Evolutionary conservation across 2,329 filamentous ascomycete species (phyloP).

Genomic region (Neofusicoccum sp.): DNA sequence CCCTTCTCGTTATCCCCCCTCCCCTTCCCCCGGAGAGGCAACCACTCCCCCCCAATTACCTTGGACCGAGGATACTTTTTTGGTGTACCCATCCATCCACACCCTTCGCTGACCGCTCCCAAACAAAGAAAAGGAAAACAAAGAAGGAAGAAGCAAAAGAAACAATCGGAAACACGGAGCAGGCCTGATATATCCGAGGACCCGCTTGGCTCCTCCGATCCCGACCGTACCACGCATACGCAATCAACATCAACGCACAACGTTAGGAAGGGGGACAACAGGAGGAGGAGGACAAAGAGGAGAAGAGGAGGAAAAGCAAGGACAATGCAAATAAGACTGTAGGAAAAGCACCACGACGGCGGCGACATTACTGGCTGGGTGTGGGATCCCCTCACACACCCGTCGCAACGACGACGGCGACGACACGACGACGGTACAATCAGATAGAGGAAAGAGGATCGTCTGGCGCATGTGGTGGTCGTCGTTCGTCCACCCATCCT

Average conservation of each 20-base stretch:
- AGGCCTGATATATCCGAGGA: not conserved
- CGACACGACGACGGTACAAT: not conserved
- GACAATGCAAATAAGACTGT: not conserved
- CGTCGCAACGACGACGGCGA: not conserved
- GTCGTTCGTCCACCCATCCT: not conserved
- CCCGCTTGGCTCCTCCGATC: not conserved
- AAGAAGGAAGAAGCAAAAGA: slow-evolving; percentile 4
- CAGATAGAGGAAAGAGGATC: not conserved
- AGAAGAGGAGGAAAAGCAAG: not conserved
- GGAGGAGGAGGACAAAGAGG: not conserved
- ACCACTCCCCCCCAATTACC: not conserved
- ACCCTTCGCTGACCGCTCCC: not conserved
- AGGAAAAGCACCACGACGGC: not conserved
- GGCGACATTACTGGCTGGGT: not conserved
- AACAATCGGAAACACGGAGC: not conserved
- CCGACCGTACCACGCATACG: not conserved
- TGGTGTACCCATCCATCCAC: not conserved
- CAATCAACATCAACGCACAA: not conserved
- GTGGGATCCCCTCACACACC: not conserved
- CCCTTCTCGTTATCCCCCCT: not conserved
- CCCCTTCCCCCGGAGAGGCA: slow-evolving; percentile 1
- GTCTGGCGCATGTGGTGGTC: not conserved
- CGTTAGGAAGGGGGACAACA: not conserved
- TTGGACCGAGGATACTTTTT: not conserved
- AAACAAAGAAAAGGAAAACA: not conserved